Evolutionary conservation across 169 alveolate species (phyloP).

Genomic region (Plasmodium adleri): DNA sequence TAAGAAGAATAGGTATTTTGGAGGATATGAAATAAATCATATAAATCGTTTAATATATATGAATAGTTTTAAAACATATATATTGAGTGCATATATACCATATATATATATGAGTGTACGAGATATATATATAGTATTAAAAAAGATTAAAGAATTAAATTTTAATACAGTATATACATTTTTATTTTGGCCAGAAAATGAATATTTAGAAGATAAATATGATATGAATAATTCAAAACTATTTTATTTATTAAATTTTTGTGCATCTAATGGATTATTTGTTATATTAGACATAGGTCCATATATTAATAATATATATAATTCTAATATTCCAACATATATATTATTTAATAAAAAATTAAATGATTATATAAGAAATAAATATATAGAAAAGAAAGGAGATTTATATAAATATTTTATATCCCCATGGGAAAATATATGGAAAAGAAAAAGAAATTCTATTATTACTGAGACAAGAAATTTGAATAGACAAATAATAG

Average conservation of each 20-base stretch:
- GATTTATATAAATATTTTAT: neutral
- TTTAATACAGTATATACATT: slow-evolving; percentile 76
- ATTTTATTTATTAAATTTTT: slow-evolving; percentile 59
- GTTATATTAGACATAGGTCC: slow-evolving; percentile 75
- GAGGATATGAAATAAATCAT: slow-evolving; percentile 58
- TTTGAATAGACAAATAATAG: slow-evolving; percentile 15
- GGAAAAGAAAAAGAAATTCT: slow-evolving; percentile 6
- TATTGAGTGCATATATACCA: slow-evolving; percentile 74
- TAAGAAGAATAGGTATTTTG: neutral
- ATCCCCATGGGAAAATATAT: slow-evolving; percentile 5
- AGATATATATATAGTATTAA: slow-evolving; percentile 64
- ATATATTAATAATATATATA: slow-evolving; percentile 58
- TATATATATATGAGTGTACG: slow-evolving; percentile 75
- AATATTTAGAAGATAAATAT: slow-evolving; percentile 66
- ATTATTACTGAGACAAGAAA: neutral
- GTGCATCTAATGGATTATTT: slow-evolving; percentile 76
- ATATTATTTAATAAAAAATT: slow-evolving; percentile 47
- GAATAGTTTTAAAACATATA: slow-evolving; percentile 44
- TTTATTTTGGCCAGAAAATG: slow-evolving; percentile 77
- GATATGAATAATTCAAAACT: slow-evolving; percentile 61
- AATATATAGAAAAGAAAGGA: slow-evolving; percentile 9
- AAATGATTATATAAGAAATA: slow-evolving; percentile 32
- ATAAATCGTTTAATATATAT: slow-evolving; percentile 65
- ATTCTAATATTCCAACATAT: slow-evolving; percentile 72
- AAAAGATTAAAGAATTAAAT: slow-evolving; percentile 73